phyloP scores from a whole-genome alignment of 306 rosid genomes.

The Cucumis hystrix region DNA sequence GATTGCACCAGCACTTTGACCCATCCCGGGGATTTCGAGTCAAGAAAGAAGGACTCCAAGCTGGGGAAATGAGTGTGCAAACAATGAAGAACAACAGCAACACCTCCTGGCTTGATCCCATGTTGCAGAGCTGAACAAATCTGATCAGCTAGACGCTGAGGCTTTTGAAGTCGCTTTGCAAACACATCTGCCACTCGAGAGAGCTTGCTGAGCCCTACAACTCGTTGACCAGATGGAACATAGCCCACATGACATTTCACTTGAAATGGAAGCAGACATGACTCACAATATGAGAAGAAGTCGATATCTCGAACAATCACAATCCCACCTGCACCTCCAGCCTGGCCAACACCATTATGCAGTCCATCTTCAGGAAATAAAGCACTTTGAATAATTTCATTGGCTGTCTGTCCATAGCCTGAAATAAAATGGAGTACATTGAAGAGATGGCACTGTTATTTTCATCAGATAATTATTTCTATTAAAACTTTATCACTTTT shows the following conservation, averaged over 20 bases:
- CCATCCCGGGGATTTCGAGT: slow-evolving; percentile 54
- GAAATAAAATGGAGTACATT: slow-evolving; percentile 2
- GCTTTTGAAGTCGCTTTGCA: slow-evolving; percentile 57
- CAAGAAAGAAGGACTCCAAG: slow-evolving; percentile 44
- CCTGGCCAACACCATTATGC: slow-evolving; percentile 59
- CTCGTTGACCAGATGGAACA: slow-evolving; percentile 72
- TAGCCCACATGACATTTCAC: slow-evolving; percentile 88
- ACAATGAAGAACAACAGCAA: slow-evolving; percentile 61
- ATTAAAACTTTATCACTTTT: not conserved
- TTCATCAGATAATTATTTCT: not conserved
- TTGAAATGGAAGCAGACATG: slow-evolving; percentile 92
- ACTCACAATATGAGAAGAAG: slow-evolving; percentile 79
- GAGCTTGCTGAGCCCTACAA: slow-evolving; percentile 87
- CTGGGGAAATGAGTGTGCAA: slow-evolving; percentile 59
- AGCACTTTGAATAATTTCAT: slow-evolving; percentile 84
- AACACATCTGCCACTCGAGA: slow-evolving; percentile 63
- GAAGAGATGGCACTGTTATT: not conserved
- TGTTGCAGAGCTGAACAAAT: slow-evolving; percentile 42
- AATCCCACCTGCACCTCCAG: slow-evolving; percentile 93
- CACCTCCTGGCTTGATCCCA: slow-evolving; percentile 83
- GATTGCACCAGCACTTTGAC: slow-evolving; percentile 44
- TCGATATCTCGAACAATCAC: slow-evolving; percentile 86
- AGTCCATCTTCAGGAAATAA: slow-evolving; percentile 90
- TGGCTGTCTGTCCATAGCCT: slow-evolving; percentile 70
- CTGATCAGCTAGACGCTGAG: slow-evolving; percentile 54